Evolutionary conservation across 2,329 filamentous ascomycete species (phyloP).

Genomic region (Waltergamsia citrina): DNA sequence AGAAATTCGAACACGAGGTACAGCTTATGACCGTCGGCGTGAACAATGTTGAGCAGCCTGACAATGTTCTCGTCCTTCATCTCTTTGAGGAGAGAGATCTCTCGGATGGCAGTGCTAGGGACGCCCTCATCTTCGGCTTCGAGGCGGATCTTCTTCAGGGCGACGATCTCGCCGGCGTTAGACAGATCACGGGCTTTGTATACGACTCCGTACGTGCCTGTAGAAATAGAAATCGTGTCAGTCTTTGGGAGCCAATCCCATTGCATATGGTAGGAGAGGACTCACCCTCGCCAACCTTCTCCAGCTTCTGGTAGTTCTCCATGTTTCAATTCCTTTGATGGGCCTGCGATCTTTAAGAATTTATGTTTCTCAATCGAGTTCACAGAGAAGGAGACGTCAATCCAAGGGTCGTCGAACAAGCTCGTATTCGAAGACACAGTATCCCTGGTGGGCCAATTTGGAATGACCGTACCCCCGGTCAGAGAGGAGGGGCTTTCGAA

Average conservation of each 20-base stretch:
- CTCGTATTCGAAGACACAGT: no score
- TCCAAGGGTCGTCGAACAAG: no score
- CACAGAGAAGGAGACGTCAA: no score
- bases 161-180: slow-evolving; percentile 76
- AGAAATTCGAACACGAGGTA: slow-evolving; percentile 92
- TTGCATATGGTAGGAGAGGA: background rate
- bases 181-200: slow-evolving; percentile 87
- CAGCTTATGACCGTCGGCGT: slow-evolving; percentile 89
- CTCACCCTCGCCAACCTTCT: slow-evolving; percentile 89
- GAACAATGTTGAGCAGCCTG: slow-evolving; percentile 80
- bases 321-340: no score
- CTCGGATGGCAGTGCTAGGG: slow-evolving; percentile 84
- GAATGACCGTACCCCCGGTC: no score
- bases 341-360: no score
- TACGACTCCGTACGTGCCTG: slow-evolving; percentile 89
- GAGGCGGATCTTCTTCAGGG: slow-evolving; percentile 89
- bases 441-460: no score
- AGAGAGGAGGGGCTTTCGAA: no score
- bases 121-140: slow-evolving; percentile 94
- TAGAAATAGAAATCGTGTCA: no score
- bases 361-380: no score
- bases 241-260: background rate
- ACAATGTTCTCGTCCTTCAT: slow-evolving; percentile 91
- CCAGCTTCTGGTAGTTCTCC: slow-evolving; percentile 95
- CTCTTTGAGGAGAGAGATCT: slow-evolving; percentile 90